phyloP scores from a whole-genome alignment of 805 yeast genomes.

The Kazachstania martiniae region DNA sequence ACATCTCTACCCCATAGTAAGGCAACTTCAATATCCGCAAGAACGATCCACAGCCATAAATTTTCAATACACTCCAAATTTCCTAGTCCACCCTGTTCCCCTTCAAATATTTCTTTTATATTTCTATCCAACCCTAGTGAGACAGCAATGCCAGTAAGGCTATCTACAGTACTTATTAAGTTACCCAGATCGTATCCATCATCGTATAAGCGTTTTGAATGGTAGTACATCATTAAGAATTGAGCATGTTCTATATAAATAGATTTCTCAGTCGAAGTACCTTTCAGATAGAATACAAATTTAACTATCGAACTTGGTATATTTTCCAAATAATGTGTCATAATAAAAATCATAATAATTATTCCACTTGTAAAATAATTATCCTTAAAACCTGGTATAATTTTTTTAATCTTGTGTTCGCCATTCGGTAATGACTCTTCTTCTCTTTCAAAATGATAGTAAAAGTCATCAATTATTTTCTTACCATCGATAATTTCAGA shows the following conservation, averaged over 20 bases:
- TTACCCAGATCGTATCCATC: slow-evolving; percentile 22
- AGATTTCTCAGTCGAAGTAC: slow-evolving; percentile 19
- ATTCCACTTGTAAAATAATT: slow-evolving; percentile 24
- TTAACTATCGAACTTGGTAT: slow-evolving; percentile 13
- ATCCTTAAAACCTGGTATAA: slow-evolving; percentile 8
- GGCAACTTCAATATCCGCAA: slow-evolving; percentile 16
- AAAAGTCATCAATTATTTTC: slow-evolving; percentile 18
- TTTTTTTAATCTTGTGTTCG: slow-evolving; percentile 4
- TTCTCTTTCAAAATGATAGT: too few relatives aligned
- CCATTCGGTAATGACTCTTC: slow-evolving; percentile 7
- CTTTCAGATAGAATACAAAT: slow-evolving; percentile 17
- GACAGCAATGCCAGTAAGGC: slow-evolving; percentile 11
- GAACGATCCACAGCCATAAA: slow-evolving; percentile 21
- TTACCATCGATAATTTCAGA: slow-evolving; percentile 10
- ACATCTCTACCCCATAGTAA: slow-evolving; percentile 19
- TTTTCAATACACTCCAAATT: slow-evolving; percentile 12
- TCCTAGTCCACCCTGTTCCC: slow-evolving; percentile 13
- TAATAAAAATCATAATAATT: slow-evolving; percentile 14
- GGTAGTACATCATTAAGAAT: slow-evolving; percentile 14
- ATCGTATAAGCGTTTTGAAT: slow-evolving; percentile 1
- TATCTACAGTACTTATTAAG: slow-evolving; percentile 7
- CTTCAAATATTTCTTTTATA: slow-evolving; percentile 9
- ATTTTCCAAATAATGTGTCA: slow-evolving; percentile 7
- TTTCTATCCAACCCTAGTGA: slow-evolving; percentile 18
- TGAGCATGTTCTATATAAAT: slow-evolving; percentile 25